Evolutionary conservation across 768 basidiomycete genomes (phyloP), one percentile per base, ranked within the genome.

Genomic region (Boletales sp.): DNA sequence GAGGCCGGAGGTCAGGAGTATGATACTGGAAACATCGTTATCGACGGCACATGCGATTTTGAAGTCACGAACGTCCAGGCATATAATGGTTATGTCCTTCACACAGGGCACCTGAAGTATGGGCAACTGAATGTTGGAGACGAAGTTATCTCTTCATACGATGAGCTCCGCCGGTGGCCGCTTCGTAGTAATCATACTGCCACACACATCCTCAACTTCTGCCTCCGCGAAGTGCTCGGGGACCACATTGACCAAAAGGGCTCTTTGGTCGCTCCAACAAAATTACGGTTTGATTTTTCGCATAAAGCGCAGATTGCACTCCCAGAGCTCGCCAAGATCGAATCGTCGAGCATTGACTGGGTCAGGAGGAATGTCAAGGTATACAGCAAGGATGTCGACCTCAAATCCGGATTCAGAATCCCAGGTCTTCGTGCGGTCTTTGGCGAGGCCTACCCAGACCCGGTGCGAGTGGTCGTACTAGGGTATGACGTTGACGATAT

Each of bases 181-280:
- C 73, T 99, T 44, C 85, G 94, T 46, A 98, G 93, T 71, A 99
- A 99, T 63, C 96, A 99, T 72, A 98, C 96, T 25, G 96, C 87
- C 18, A 99, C 96, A 0, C 96, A 99, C 66, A 96, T 99, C 59
- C 87, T 99, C 59, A 99, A 99, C 74, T 99, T 78, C 63, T 82
- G 76, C 46, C 81, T 99, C 4, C 88, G 96, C 33, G 96, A 98
- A 63, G 82, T 92, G 11, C 83, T 98, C 11, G 96, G 96, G 21
- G 94, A 97, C 65, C 96, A 98, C 62, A 87, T 98, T 52, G 96
- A 98, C 68, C 96, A 99, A 67, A 96, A 90, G 65, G 96, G 96
- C 31, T 98, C 96, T 4, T 82, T 99, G 41, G 96, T 99, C 55
- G 94, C 96, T 2, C 92, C 94, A 0, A 83, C 85, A 19, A 97